A percentile compares a stretch with the other conserved stretches of the same genome.
phyloP scores from a whole-genome alignment of 169 alveolate genomes.

The Plasmodium coatneyi region DNA sequence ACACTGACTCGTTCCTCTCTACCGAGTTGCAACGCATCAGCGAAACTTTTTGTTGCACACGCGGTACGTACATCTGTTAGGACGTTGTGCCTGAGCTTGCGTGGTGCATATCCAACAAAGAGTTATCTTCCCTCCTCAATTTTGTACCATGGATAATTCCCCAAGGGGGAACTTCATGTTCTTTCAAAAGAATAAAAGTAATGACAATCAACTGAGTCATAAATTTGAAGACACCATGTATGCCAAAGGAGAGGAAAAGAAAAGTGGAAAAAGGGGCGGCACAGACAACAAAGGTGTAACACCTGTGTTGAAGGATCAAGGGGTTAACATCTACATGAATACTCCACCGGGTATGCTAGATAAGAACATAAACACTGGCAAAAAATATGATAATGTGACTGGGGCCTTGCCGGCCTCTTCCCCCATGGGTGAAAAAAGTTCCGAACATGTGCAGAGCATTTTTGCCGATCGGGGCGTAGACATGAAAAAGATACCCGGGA shows the following conservation, averaged over 20 bases:
- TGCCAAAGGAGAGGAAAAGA: constrained; percentile 29
- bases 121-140: background rate
- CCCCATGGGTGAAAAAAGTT: background rate
- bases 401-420: background rate
- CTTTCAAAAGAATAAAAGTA: constrained; percentile 55
- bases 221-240: constrained; percentile 21
- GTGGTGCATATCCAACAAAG: background rate
- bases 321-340: background rate
- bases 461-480: background rate
- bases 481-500: background rate
- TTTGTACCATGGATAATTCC: constrained; percentile 30
- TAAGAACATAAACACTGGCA: background rate
- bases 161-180: constrained; percentile 2
- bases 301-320: background rate
- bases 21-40: background rate
- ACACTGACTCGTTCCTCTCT: background rate
- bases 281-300: background rate
- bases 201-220: constrained; percentile 29
- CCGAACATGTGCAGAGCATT: background rate
- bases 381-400: background rate
- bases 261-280: background rate
- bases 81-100: background rate
- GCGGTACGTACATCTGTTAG: background rate
- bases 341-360: background rate
- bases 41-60: background rate